Evolutionary conservation across 148 eudicot genomes (phyloP), one percentile per base, ranked within the genome.

Genomic region (Amaranthus hypochondriacus): DNA sequence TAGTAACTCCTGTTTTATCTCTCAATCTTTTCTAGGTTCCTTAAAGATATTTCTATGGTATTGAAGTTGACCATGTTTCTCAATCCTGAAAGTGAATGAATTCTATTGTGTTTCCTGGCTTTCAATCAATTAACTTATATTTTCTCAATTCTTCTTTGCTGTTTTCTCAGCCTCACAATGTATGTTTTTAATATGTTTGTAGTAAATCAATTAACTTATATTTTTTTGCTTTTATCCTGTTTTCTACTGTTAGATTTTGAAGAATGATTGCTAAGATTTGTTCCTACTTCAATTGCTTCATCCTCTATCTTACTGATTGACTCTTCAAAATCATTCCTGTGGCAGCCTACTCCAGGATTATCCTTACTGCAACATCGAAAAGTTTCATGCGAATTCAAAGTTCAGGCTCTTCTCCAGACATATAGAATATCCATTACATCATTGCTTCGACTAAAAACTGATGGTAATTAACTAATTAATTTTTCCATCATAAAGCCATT

Each of bases 371-470:
- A 83, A 79, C 89, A 95, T 74, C 93, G 99, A 51, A 88, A 84
- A 86, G 90, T 84, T 69, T 86, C 90, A 48, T 76, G 79, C 66
- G 71, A 83, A 57, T 95, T 95, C 75, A 90, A 83, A 81, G 99
- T 92, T 75, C 86, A 87, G 60, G 84, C 85, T 9, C 86, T 95
- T 66, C 80, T 89, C 66, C 92, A 87, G 80, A 85, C 87, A 44
- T 95, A 86, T 78, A 89, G 82, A 82, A 90, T 92, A 72, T 92
- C 99, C 61, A 83, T 95, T 68, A 83, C 93, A 44, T 90, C 99
- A 39, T 74, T 95, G 76, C 72, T 68, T 76, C 87, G 91, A 75
- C 87, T 92, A 12, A 89, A 92, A 89, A 86, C 39, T 76, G 94
- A 95, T 81, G 97, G 99, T 95, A 93, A 59, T 52, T 42, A 75